A percentile compares a stretch with the other conserved stretches of the same genome.
These are phyloP conservation scores for Friedmanniomyces simplex DNA, from an alignment of 495 filamentous ascomycete genomes.

Conservation along the genomic window DNA sequence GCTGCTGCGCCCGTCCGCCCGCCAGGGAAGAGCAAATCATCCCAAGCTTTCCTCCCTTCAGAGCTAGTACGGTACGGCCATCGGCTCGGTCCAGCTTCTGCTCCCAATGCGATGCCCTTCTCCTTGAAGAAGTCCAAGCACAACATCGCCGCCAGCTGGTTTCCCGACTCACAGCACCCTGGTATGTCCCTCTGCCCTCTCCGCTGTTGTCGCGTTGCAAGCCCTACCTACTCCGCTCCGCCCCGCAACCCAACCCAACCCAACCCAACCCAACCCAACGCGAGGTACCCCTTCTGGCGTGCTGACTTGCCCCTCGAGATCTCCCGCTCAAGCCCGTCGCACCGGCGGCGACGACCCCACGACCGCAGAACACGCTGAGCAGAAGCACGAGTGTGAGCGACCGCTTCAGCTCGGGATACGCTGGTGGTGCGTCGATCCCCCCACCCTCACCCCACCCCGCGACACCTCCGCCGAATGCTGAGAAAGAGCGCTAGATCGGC, in stretches of 20 bases:
- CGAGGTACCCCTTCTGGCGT: background rate
- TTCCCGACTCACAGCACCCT: conserved; percentile 12
- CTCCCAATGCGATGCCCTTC: conserved; percentile 3
- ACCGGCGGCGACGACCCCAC: background rate
- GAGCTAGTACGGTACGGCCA: no score
- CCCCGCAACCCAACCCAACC: background rate
- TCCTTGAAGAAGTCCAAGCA: conserved; percentile 12
- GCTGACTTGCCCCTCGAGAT: background rate
- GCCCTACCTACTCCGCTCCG: conserved; percentile 8
- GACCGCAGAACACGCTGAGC: conserved; percentile 2
- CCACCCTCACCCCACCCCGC: background rate
- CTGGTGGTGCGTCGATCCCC: conserved; percentile 9
- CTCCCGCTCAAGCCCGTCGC: conserved; percentile 1
- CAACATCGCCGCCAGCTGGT: conserved; percentile 3
- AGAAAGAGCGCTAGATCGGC: conserved; percentile 7
- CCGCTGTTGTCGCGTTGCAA: background rate
- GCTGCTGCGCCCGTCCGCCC: no score
- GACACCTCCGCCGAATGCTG: background rate
- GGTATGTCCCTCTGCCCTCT: background rate
- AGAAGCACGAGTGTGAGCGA: conserved; percentile 12
- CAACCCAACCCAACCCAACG: background rate
- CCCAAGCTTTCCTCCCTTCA: no score
- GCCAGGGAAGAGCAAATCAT: no score
- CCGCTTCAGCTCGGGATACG: conserved; percentile 10
- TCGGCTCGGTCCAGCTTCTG: no score